These are phyloP conservation scores for Phytophthora agathidicida DNA, from an alignment of 352 stramenopile genomes.

Conservation along the genomic window DNA sequence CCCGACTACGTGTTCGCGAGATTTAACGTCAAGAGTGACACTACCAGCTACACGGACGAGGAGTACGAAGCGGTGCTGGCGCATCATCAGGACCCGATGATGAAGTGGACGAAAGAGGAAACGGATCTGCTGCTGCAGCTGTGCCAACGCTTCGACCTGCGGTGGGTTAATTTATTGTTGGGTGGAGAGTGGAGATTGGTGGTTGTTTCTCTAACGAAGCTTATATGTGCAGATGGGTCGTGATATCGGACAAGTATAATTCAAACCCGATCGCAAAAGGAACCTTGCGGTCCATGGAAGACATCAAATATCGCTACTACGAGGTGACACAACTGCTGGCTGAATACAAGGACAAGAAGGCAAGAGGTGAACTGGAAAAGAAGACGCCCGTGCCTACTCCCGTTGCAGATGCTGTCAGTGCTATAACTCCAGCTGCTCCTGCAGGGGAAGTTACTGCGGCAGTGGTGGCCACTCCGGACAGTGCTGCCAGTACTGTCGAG, in stretches of 20 bases:
- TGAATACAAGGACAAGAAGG: slow-evolving; percentile 43
- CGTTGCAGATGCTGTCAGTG: not conserved
- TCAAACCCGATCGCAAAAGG: slow-evolving; percentile 42
- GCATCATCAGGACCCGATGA: slow-evolving; percentile 47
- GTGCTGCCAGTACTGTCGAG: no score
- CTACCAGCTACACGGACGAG: slow-evolving; percentile 54
- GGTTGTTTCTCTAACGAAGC: not conserved
- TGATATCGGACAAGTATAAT: slow-evolving; percentile 70
- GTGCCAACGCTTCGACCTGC: slow-evolving; percentile 60
- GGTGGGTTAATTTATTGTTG: slow-evolving; percentile 12
- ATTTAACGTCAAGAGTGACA: slow-evolving; percentile 68
- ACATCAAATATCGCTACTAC: slow-evolving; percentile 81
- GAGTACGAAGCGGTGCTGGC: slow-evolving; percentile 56
- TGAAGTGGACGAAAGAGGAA: slow-evolving; percentile 72
- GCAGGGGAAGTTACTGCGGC: not conserved
- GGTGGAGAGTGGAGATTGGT: not conserved
- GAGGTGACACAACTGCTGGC: slow-evolving; percentile 52
- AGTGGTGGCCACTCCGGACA: slow-evolving; percentile 6
- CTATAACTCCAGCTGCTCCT: slow-evolving; percentile 4
- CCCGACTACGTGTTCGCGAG: slow-evolving; percentile 72
- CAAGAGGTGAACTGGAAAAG: slow-evolving; percentile 20
- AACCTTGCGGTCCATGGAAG: slow-evolving; percentile 51
- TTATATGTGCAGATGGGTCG: slow-evolving; percentile 50
- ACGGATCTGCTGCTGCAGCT: slow-evolving; percentile 61
- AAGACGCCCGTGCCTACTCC: not conserved